Percentiles rank a stretch among this genome's conserved stretches.
Conservation (phyloP, 768 basidiomycete species). For the Tricholoma hemisulphureum region DNA sequence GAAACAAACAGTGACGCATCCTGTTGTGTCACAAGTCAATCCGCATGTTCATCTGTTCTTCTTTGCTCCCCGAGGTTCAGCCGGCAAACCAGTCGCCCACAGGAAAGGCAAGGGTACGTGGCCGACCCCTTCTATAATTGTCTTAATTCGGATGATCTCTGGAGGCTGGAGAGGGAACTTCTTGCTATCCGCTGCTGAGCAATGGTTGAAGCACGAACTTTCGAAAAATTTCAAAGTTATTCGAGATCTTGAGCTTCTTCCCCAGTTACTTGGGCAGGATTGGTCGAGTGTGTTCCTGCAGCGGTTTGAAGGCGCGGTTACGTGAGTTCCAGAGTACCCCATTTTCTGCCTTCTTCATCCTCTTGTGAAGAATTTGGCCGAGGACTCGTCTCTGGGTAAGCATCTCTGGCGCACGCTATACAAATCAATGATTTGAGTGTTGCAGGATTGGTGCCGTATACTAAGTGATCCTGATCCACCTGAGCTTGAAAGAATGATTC, state of each 20-base stretch:
- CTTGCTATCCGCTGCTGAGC: conserved; percentile 86
- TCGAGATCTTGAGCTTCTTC: conserved; percentile 91
- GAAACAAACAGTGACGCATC: conserved; percentile 68
- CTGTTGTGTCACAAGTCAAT: conserved; percentile 93
- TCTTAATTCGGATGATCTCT: not conserved
- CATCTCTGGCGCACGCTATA: conserved; percentile 8
- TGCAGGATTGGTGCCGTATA: conserved; percentile 81
- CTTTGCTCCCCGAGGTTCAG: conserved; percentile 86
- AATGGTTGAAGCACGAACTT: conserved; percentile 92
- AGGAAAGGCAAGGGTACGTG: conserved; percentile 80
- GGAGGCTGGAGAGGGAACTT: conserved; percentile 95
- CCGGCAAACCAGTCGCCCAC: conserved; percentile 92
- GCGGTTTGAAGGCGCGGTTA: conserved; percentile 84
- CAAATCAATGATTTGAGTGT: conserved; percentile 1
- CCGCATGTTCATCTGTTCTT: conserved; percentile 92
- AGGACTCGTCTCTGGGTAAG: conserved; percentile 72
- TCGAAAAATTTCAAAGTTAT: conserved; percentile 99
- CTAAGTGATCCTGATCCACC: conserved; percentile 78
- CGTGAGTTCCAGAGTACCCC: conserved; percentile 50
- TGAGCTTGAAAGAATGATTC: conserved; percentile 85
- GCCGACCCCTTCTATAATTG: not conserved
- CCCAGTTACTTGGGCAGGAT: conserved; percentile 89
- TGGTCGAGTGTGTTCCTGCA: conserved; percentile 98
- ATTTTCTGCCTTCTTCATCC: conserved; percentile 26
- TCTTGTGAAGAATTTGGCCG: conserved; percentile 68